Evolutionary conservation across 1,284 basidiomycete genomes (phyloP), one percentile per base, ranked within the genome.

Genomic region (Termitomyces sp.): DNA sequence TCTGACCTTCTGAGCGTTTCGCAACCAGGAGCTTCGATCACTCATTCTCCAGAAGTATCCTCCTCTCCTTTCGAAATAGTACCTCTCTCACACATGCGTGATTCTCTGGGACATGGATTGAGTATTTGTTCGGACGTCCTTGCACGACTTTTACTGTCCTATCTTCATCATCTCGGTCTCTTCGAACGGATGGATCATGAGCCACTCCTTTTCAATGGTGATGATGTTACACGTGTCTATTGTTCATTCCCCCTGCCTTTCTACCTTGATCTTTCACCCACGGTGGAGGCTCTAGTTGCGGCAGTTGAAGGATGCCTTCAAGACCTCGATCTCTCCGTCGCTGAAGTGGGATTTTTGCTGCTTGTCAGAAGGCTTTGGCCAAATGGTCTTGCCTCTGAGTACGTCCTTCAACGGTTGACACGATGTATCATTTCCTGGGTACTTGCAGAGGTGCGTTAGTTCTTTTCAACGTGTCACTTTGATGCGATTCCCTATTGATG

Each of bases 281-380:
- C 84, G 39, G 87, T 92, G 3, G 89, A 92, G 64, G 80, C 78
- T 0, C 73, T 93, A 26, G 79, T 90, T 9, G 75, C 82, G 5
- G 77, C 84, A 0, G 80, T 91, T n/a, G 89, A 91, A 65, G 77
- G 80, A 1, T 85, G 84, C 58, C 70, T 93, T 19, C 72, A 76
- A 2, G 86, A 90, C 59, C 66, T 89, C 26, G 83, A 90, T 65
- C 70, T 92, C 21, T 81, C 84, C 0, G 74, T 84, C 31, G 90
- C 90, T 62, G 90, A 93, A 68, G 73, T 80, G 19, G 90, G 84
- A 0, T 78, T 91, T 52, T 68, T 87, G 6, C 70, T 92, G 9
- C 71, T 92, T 15, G 70, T 73, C 9, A 78, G 82, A 49, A 78
- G 82, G 58, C 80, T 88, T 56, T 90, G 84, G 83, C 89, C 90